A percentile compares a stretch with the other conserved stretches of the same genome.
These are phyloP conservation scores for Cladosporium sp. DNA, from an alignment of 2,329 filamentous ascomycete species.

Conservation along the genomic window DNA sequence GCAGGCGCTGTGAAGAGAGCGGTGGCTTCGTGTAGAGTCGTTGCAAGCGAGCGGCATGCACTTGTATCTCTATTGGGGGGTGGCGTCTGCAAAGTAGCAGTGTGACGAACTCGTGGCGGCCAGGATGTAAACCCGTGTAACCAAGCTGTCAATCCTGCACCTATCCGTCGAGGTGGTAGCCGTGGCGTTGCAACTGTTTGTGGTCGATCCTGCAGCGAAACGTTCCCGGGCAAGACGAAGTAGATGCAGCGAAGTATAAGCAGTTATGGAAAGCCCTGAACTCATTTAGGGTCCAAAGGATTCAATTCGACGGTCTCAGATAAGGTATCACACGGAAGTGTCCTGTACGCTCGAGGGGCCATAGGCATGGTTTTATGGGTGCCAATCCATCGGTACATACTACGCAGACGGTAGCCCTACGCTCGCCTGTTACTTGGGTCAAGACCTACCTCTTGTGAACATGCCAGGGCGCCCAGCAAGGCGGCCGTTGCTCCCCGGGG, in stretches of 20 bases:
- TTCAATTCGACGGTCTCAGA: neutral
- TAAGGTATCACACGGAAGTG: neutral
- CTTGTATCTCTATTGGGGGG: neutral
- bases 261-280: neutral
- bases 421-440: neutral
- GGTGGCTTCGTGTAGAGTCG: neutral
- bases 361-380: slow-evolving; percentile 1
- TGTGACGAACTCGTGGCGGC: slow-evolving; percentile 2
- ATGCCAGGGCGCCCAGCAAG: neutral
- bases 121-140: neutral
- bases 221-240: neutral
- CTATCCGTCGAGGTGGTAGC: neutral
- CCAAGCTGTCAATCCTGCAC: slow-evolving; percentile 6
- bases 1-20: neutral
- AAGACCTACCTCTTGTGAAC: neutral
- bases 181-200: slow-evolving; percentile 4
- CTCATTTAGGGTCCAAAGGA: neutral
- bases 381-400: neutral
- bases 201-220: neutral
- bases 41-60: slow-evolving; percentile 3
- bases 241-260: neutral
- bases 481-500: slow-evolving; percentile 4
- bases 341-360: slow-evolving; percentile 4
- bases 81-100: slow-evolving; percentile 9
- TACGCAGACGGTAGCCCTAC: neutral